Evolutionary conservation across 208 protist genomes (phyloP), one percentile per base, ranked within the genome.

Genomic region (Leishmania amazonensis): DNA sequence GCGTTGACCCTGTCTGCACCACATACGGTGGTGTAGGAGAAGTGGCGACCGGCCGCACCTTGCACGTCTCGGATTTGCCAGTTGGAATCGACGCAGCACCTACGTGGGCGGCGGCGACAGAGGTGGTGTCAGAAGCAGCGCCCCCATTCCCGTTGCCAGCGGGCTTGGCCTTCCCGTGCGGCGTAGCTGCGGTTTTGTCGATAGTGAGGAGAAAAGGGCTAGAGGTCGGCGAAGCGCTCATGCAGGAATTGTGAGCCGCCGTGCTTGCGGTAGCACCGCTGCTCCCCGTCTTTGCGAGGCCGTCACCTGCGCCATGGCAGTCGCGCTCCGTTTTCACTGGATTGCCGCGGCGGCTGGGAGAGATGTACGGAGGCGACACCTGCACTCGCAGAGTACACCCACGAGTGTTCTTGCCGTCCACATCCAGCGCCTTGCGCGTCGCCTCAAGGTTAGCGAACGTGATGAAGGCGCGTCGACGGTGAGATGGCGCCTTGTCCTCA

Each of bases 331-430:
- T n/a, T 75, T 79, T 80, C 53, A 96, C 77, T 24, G 85, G 83
- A 38, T 78, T 80, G 8, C 94, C 94, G 28, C 94, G 90, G 42
- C 94, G 91, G n/a, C 74, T 81, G 64, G 79, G 65, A 7, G 89
- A 89, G 68, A 95, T 85, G 86, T 94, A 96, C 35, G 94, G 94
- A 19, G 94, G 94, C 15, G 92, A 91, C 35, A 96, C 94, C 76
- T 97, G 94, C 75, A 96, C 92, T 4, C 94, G 90, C 42, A 97
- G 78, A 17, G 94, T 93, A 54, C 89, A 88, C n/a, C 94, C 94
- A 24, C 89, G 89, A 28, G 91, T 96, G 86, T 92, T 96, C 79
- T 90, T 94, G 17, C 94, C 92, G 75, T 97, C 94, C 57, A 96
- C 81, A 68, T 90, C 88, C 8, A 97, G 85, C n/a, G 90, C 94